These are phyloP conservation scores for Boeremia exigua DNA, from an alignment of 2,329 filamentous ascomycete species.

Conservation along the genomic window DNA sequence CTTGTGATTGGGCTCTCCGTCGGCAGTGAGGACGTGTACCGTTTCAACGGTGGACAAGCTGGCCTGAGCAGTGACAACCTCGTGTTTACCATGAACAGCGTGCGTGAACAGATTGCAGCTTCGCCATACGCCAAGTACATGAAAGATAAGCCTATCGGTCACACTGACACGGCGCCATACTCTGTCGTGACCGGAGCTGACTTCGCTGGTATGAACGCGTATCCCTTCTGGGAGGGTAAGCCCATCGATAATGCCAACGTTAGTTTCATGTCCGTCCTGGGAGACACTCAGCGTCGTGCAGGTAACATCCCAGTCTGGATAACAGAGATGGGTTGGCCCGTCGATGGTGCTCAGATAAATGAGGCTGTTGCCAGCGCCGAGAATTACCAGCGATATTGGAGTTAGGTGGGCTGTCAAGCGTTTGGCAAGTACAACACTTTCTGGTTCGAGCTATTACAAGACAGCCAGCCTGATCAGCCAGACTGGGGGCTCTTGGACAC, in stretches of 20 bases:
- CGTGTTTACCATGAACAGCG: conserved; percentile 58
- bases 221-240: conserved; percentile 41
- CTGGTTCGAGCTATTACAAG: conserved; percentile 41
- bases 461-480: conserved; percentile 26
- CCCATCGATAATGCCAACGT: conserved; percentile 49
- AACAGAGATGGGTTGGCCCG: conserved; percentile 45
- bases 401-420: conserved; percentile 35
- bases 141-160: conserved; percentile 51
- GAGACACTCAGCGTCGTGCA: conserved; percentile 28
- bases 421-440: conserved; percentile 42
- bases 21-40: conserved; percentile 63
- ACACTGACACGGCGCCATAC: conserved; percentile 40
- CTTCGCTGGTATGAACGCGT: conserved; percentile 44
- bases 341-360: conserved; percentile 18
- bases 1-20: conserved; percentile 47
- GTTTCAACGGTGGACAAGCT: conserved; percentile 58
- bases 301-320: conserved; percentile 41
- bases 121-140: conserved; percentile 59
- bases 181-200: conserved; percentile 36
- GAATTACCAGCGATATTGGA: conserved; percentile 40
- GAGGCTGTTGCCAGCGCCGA: conserved; percentile 24
- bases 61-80: conserved; percentile 69
- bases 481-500: conserved; percentile 38
- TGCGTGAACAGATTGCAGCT: conserved; percentile 58
- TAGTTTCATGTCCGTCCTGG: conserved; percentile 32